Base-by-base conservation (phyloP, 345 rosid genomes). In the Citrus australasica region DNA sequence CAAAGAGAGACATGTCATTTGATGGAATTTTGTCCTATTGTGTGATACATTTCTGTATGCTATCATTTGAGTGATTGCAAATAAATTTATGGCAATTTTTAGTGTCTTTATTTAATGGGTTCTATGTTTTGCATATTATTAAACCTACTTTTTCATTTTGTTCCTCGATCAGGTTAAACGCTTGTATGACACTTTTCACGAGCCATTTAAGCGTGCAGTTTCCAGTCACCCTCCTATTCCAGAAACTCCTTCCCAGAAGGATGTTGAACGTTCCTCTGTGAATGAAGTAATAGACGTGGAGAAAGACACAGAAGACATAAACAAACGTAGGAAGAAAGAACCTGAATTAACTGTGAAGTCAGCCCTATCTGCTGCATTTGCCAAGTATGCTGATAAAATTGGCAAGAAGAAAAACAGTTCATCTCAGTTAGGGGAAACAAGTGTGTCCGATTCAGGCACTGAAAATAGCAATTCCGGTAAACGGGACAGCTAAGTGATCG, bases 171-270 rank as follows among this genome's bases (percentile, higher is more conserved):
- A 91, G 98, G 99, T 94, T 68, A 96, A 88, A 79, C 91, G 97
- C 79, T 84, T 96, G 86, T 83, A 94, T 65, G 97, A 94, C 75
- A 90, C 99, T 51, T 92, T 94, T 83, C 97, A 96, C 40, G 98
- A 96, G 78, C 97, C 99, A 71, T 96, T 94, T 86, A 92, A 92
- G 90, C 97, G 92, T 48, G 83, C 72, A n/a, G 78, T 84, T 83
- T 78, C 91, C 51, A 85, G 85, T 74, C 82, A 82, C 40, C 87
- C 88, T 42, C 35, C 81, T 71, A 76, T 86, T 82, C 80, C 85
- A n/a, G 93, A 88, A 79, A 80, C 84, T 79, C 78, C 87, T 19
- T 35, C 80, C 7, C 75, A 70, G 51, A 79, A 86, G 53, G 87
- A 80, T 65, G 30, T 76, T 3, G 91, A 86, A 74, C 83, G 76